Conservation (phyloP, 305 asterid genomes). For the Plantago lanceolata region DNA sequence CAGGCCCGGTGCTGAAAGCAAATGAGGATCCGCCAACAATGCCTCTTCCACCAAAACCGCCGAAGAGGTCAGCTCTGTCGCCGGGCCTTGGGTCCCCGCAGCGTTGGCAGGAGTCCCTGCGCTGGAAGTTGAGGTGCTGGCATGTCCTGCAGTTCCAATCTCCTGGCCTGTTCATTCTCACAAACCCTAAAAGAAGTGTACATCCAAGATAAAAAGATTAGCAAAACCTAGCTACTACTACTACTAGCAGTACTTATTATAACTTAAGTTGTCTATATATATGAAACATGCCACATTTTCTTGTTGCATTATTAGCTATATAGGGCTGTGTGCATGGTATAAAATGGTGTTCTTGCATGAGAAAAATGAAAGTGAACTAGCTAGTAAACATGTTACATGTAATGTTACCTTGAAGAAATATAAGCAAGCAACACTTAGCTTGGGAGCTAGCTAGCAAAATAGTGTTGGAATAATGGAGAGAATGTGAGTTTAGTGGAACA, state of each 20-base stretch:
- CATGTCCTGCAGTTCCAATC: constrained; percentile 97
- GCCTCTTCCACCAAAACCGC: constrained; percentile 42
- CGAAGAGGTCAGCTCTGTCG: constrained; percentile 35
- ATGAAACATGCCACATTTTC: not conserved
- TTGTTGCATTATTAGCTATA: not conserved
- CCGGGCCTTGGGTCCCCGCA: constrained; percentile 88
- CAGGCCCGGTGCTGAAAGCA: constrained; percentile 67
- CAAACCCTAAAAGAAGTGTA: not conserved
- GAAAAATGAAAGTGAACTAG: not conserved
- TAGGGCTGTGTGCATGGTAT: not conserved
- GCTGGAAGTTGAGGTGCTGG: constrained; percentile 91
- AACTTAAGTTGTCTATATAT: too few relatives aligned
- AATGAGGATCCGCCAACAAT: constrained; percentile 27
- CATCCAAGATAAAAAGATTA: not conserved
- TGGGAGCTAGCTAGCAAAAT: not conserved
- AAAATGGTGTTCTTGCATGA: not conserved
- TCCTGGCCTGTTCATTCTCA: constrained; percentile 80
- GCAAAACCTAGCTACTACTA: not conserved
- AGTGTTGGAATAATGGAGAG: constrained; percentile 8
- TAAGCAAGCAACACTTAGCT: not conserved
- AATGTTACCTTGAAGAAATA: constrained; percentile 1
- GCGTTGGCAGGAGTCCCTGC: constrained; percentile 91
- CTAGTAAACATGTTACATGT: not conserved
- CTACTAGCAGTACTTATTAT: too few relatives aligned
- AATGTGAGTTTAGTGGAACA: constrained; percentile 25